These are phyloP conservation scores for Neobulgaria alba DNA, from an alignment of 2,329 filamentous ascomycete genomes.

Conservation along the genomic window DNA sequence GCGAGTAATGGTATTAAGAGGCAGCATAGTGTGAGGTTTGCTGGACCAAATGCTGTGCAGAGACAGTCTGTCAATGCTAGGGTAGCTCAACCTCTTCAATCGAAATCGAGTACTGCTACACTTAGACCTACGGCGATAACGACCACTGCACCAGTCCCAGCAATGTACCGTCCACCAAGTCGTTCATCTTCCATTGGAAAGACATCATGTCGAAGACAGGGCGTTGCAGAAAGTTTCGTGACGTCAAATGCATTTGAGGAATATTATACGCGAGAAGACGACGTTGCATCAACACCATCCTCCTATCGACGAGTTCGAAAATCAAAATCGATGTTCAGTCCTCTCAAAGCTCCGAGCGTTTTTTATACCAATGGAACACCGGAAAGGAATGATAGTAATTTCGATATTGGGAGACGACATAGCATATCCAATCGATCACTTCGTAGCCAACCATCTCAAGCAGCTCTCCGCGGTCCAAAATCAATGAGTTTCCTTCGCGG, in stretches of 20 bases:
- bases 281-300: slow-evolving; percentile 38
- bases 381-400: slow-evolving; percentile 10
- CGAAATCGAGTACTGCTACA: slow-evolving; percentile 15
- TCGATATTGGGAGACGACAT: slow-evolving; percentile 5
- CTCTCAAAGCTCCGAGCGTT: slow-evolving; percentile 18
- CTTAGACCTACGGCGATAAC: slow-evolving; percentile 23
- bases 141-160: slow-evolving; percentile 22
- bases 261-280: slow-evolving; percentile 40
- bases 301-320: slow-evolving; percentile 44
- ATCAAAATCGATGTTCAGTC: slow-evolving; percentile 46
- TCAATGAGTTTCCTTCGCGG: slow-evolving; percentile 46
- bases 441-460: slow-evolving; percentile 19
- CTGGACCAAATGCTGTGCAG: slow-evolving; percentile 23
- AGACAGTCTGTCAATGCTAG: slow-evolving; percentile 15
- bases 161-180: slow-evolving; percentile 25
- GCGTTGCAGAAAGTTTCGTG: slow-evolving; percentile 28
- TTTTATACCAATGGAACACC: slow-evolving; percentile 26
- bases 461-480: slow-evolving; percentile 37
- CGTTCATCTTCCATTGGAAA: slow-evolving; percentile 27
- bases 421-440: slow-evolving; percentile 6
- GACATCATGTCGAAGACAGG: slow-evolving; percentile 14
- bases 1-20: slow-evolving; percentile 29
- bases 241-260: slow-evolving; percentile 33
- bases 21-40: slow-evolving; percentile 47
- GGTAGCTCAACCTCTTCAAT: slow-evolving; percentile 8